phyloP scores from a whole-genome alignment of 345 rosid species.

The Populus ilicifolia region DNA sequence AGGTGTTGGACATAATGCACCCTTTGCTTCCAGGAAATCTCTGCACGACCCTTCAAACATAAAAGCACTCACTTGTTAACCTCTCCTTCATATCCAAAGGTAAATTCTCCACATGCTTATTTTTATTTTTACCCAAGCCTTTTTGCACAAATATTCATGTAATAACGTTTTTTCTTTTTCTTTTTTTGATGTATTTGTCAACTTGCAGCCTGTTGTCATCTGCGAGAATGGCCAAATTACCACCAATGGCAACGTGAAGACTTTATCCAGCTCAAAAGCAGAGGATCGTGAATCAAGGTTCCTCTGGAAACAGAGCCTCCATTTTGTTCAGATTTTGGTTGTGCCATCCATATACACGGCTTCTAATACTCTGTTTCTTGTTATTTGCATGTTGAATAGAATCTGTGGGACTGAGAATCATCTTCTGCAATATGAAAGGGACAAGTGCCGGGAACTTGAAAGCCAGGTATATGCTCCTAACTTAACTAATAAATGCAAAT shows the following conservation, averaged over 20 bases:
- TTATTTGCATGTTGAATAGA: conserved; percentile 18
- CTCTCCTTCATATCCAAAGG: conserved; percentile 15
- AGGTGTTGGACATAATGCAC: not conserved
- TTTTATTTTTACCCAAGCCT: no score
- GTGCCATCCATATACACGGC: not conserved
- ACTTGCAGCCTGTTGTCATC: not conserved
- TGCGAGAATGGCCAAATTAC: not conserved
- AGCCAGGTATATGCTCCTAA: conserved; percentile 22
- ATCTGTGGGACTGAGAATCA: not conserved
- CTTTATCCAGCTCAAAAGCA: not conserved
- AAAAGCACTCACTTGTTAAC: not conserved
- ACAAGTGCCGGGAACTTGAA: conserved; percentile 29
- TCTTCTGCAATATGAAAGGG: conserved; percentile 16
- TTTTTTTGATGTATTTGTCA: not conserved
- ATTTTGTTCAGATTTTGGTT: not conserved
- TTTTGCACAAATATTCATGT: not conserved
- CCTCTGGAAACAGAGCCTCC: not conserved
- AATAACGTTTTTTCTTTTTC: not conserved
- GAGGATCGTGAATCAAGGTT: conserved; percentile 12
- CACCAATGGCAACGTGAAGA: not conserved
- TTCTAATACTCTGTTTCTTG: not conserved
- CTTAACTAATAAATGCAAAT: no score
- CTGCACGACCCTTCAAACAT: no score
- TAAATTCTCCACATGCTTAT: conserved; percentile 3
- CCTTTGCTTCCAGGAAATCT: not conserved